A percentile compares a stretch with the other conserved stretches of the same genome.
These are phyloP conservation scores for Eimeria maxima DNA, from an alignment of 169 alveolate species.

Conservation along the genomic window DNA sequence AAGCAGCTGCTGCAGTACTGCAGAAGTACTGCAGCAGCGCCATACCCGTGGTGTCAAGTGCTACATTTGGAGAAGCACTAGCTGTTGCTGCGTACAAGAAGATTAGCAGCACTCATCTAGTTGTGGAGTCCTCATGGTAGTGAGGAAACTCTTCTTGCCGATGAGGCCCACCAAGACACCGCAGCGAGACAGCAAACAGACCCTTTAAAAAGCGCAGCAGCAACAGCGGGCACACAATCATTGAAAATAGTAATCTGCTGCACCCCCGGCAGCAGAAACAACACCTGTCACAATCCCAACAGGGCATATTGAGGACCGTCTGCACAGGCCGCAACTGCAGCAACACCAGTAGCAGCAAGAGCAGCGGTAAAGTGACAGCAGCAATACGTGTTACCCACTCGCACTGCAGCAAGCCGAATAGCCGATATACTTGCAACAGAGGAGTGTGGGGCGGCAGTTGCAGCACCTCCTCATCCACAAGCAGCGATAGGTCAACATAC, in stretches of 20 bases:
- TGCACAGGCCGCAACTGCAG: neutral
- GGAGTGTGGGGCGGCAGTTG: constrained; percentile 83
- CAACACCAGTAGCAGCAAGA: neutral
- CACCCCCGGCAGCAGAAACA: neutral
- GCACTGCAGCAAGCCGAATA: constrained; percentile 70
- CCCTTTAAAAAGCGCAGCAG: constrained; percentile 31
- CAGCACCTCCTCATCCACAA: constrained; percentile 78
- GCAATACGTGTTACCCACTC: neutral
- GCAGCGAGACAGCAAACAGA: constrained; percentile 73
- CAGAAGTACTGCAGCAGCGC: neutral
- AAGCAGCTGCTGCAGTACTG: neutral
- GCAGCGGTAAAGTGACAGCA: neutral
- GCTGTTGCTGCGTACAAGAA: neutral
- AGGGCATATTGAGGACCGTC: neutral
- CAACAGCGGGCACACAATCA: neutral
- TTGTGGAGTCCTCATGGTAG: constrained; percentile 65
- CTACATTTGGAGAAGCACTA: neutral
- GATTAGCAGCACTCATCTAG: constrained; percentile 54
- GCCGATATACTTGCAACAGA: constrained; percentile 67
- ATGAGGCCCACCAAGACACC: constrained; percentile 80
- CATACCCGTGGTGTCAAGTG: neutral
- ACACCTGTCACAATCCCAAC: neutral
- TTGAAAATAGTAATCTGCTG: neutral
- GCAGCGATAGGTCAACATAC: constrained; percentile 64
- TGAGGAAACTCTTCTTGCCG: constrained; percentile 73